Base-by-base conservation (phyloP, 2,329 filamentous ascomycete species). In the Fusarium pseudocircinatum region DNA sequence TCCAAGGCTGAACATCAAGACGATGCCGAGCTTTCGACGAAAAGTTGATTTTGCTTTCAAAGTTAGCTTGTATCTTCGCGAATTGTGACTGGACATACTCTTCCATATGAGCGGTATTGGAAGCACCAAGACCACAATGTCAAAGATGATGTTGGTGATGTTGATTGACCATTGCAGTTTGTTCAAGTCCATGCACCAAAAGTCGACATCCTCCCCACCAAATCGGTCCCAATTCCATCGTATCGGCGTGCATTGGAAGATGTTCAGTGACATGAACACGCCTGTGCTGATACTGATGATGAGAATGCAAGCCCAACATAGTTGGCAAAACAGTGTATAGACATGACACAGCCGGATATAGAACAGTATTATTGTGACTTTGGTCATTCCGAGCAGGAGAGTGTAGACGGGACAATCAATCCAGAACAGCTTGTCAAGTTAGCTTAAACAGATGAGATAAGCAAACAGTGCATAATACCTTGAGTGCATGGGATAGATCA, bases 81-180 rank as follows among this genome's bases (percentile, higher is more conserved):
- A 10, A 2, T 9, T 7, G 10, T 32, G 12, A 1, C 4, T 16
- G 1, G 9, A 40, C 47, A 5, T 68, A 68, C 65, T 68, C 8
- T 49, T 56, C 65, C 65, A 68, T 6, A 68, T 59, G 6, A 68
- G 56, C 14, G 65, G 65, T 40, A 68, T 68, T 5, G 65, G 63
- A 14, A 68, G 56, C 0, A 60, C 30, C 4, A 68, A 11, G 0
- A 68, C 65, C 1, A 68, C 56, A 1, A 68, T 8, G 1, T 68
- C 65, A 12, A 68, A 68, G 2, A 63, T n/a, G 2, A 68, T 68
- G 4, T 68, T 68, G 2, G 65, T 63, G 18, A 68, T 68, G 10
- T 68, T 68, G 1, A 63, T 54, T 7, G 65, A 24, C 65, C 56
- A 68, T 4, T 36, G 43, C 6, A 68, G 22, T 3, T 26, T 68